Evolutionary conservation across 2,329 filamentous ascomycete species (phyloP).

Genomic region (Proliferodiscus dingleyae): DNA sequence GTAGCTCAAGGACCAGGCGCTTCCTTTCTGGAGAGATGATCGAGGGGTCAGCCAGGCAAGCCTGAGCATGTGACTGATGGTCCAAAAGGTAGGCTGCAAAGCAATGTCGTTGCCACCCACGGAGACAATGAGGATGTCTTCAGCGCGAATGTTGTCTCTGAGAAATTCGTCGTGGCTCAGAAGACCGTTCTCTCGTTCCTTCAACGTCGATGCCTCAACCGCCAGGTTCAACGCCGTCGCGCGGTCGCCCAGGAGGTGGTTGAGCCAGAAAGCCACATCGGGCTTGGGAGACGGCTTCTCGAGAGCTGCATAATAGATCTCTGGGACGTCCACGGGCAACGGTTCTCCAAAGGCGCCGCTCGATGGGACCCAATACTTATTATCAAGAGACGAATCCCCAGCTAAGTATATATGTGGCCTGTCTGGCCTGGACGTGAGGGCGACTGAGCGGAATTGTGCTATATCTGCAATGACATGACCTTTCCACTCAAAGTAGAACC

Average conservation of each 20-base stretch:
- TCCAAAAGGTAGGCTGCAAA: slow-evolving; percentile 14
- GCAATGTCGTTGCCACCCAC: slow-evolving; percentile 18
- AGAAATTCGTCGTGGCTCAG: slow-evolving; percentile 15
- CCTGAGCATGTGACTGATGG: slow-evolving; percentile 12
- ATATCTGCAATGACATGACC: slow-evolving; percentile 14
- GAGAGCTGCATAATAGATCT: slow-evolving; percentile 15
- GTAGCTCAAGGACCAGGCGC: slow-evolving; percentile 10
- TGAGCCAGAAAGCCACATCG: slow-evolving; percentile 18
- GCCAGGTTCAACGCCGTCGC: slow-evolving; percentile 14
- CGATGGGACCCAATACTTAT: slow-evolving; percentile 18
- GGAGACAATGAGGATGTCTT: slow-evolving; percentile 16
- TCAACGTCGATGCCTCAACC: slow-evolving; percentile 13
- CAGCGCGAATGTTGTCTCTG: slow-evolving; percentile 12
- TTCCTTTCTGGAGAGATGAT: slow-evolving; percentile 4
- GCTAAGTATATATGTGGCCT: slow-evolving; percentile 16
- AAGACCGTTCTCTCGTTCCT: slow-evolving; percentile 7
- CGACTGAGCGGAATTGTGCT: slow-evolving; percentile 8
- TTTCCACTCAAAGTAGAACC: slow-evolving; percentile 16
- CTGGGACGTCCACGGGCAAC: slow-evolving; percentile 11
- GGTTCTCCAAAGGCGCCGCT: slow-evolving; percentile 7
- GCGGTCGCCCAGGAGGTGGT: slow-evolving; percentile 12
- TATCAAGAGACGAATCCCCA: slow-evolving; percentile 17
- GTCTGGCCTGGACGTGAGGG: slow-evolving; percentile 7
- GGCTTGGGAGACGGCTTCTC: slow-evolving; percentile 14
- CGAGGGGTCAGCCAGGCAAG: slow-evolving; percentile 17